phyloP scores from a whole-genome alignment of 1,284 basidiomycete species.

The Omphalotus olearius region DNA sequence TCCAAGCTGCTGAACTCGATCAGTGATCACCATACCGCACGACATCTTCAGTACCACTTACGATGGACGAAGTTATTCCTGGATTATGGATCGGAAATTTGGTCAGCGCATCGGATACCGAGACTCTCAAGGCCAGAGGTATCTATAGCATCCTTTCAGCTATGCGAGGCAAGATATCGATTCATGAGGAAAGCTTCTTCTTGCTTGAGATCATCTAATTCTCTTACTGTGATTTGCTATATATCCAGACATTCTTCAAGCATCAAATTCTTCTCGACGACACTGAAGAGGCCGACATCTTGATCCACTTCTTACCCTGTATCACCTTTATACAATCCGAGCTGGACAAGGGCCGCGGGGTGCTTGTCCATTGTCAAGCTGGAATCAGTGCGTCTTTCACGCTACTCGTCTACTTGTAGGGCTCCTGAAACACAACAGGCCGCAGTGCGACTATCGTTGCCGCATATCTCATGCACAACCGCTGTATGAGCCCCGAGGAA shows the following conservation, averaged over 20 bases:
- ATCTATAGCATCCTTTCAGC: conserved; percentile 69
- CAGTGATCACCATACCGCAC: too few species aligned
- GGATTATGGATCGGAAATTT: conserved; percentile 66
- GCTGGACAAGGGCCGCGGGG: conserved; percentile 67
- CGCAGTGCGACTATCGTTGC: conserved; percentile 79
- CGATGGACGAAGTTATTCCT: conserved; percentile 61
- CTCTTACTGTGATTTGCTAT: background rate
- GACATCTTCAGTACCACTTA: background rate
- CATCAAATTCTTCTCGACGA: conserved; percentile 74
- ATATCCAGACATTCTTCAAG: conserved; percentile 57
- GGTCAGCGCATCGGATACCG: conserved; percentile 47
- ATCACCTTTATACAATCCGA: conserved; percentile 80
- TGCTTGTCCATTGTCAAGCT: conserved; percentile 85
- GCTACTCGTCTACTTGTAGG: background rate
- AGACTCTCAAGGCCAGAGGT: conserved; percentile 51
- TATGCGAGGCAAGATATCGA: conserved; percentile 64
- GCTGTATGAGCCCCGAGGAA: conserved; percentile 55
- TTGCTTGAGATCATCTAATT: background rate
- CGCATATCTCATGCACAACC: conserved; percentile 80
- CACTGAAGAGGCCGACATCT: conserved; percentile 65
- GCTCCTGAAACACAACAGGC: conserved; percentile 36
- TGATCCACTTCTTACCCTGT: conserved; percentile 70
- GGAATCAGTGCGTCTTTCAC: conserved; percentile 66
- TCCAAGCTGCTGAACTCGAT: too few species aligned
- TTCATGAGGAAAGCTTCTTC: conserved; percentile 49